phyloP scores from a whole-genome alignment of 176 grass and related monocot species.

The Elaeis guineensis region DNA sequence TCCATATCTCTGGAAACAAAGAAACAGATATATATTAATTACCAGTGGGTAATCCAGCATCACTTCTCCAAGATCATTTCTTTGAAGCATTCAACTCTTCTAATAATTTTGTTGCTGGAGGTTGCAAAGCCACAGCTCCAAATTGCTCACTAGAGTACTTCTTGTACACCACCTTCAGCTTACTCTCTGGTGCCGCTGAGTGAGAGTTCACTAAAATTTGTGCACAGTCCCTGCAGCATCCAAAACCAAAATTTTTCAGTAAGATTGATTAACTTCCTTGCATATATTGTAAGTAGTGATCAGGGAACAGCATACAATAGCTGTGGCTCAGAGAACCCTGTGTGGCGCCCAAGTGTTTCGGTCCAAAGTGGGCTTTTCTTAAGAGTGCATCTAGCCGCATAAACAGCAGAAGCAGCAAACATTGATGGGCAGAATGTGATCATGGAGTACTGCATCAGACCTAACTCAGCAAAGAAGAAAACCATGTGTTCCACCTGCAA shows the following conservation, averaged over 20 bases:
- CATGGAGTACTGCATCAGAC: slow-evolving; percentile 63
- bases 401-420: slow-evolving; percentile 79
- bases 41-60: too few relatives aligned
- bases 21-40: too few relatives aligned
- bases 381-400: slow-evolving; percentile 67
- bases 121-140: slow-evolving; percentile 52
- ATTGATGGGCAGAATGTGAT: slow-evolving; percentile 48
- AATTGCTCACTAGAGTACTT: slow-evolving; percentile 61
- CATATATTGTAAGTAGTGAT: too few relatives aligned
- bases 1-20: too few relatives aligned
- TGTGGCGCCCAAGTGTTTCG: slow-evolving; percentile 67
- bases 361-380: slow-evolving; percentile 74
- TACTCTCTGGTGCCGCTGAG: slow-evolving; percentile 35
- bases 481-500: slow-evolving; percentile 78
- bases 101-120: slow-evolving; percentile 28
- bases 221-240: slow-evolving; percentile 34
- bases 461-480: slow-evolving; percentile 88
- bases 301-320: slow-evolving; percentile 39
- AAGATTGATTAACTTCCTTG: too few relatives aligned
- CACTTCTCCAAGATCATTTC: too few relatives aligned
- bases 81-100: slow-evolving; percentile 16
- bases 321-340: slow-evolving; percentile 50
- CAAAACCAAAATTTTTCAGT: neutral
- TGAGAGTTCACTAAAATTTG: slow-evolving; percentile 55
- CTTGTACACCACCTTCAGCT: slow-evolving; percentile 70